Conservation (phyloP, 1,284 basidiomycete species). For the Rhodofomes roseus region DNA sequence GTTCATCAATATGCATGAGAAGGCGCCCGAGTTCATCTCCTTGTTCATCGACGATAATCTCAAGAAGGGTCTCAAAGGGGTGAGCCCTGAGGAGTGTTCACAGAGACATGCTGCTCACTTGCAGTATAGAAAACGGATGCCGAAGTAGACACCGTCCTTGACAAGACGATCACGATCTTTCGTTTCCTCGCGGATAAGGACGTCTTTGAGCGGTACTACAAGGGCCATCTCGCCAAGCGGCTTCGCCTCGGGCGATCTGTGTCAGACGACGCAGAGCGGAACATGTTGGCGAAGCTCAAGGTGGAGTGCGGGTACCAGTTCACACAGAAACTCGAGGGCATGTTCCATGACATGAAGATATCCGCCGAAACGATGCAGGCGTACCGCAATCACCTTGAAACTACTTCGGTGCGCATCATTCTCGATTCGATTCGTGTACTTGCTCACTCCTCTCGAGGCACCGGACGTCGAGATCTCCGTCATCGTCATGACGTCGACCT, state of each 20-base stretch:
- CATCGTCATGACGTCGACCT: conserved; percentile 89
- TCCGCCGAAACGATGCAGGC: conserved; percentile 81
- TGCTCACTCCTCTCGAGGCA: conserved; percentile 37
- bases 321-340: conserved; percentile 97
- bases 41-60: conserved; percentile 97
- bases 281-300: conserved; percentile 98
- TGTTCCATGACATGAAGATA: conserved; percentile 98
- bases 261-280: conserved; percentile 96
- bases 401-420: conserved; percentile 43
- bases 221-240: conserved; percentile 91
- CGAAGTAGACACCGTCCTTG: conserved; percentile 86
- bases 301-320: conserved; percentile 96
- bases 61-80: conserved; percentile 93
- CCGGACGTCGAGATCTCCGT: conserved; percentile 80
- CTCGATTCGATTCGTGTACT: neutral
- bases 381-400: conserved; percentile 63
- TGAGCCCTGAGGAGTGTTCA: conserved; percentile 38
- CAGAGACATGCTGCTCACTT: neutral
- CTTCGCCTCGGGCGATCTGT: conserved; percentile 84
- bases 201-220: conserved; percentile 98
- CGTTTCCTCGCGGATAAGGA: conserved; percentile 95
- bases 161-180: conserved; percentile 96
- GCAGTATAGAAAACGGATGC: conserved; percentile 83
- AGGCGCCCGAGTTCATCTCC: conserved; percentile 93
- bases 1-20: conserved; percentile 89